Percentiles rank a stretch among this genome's conserved stretches.
These are phyloP conservation scores for Arthroderma sp. DNA, from an alignment of 2,329 filamentous ascomycete genomes.

Conservation along the genomic window DNA sequence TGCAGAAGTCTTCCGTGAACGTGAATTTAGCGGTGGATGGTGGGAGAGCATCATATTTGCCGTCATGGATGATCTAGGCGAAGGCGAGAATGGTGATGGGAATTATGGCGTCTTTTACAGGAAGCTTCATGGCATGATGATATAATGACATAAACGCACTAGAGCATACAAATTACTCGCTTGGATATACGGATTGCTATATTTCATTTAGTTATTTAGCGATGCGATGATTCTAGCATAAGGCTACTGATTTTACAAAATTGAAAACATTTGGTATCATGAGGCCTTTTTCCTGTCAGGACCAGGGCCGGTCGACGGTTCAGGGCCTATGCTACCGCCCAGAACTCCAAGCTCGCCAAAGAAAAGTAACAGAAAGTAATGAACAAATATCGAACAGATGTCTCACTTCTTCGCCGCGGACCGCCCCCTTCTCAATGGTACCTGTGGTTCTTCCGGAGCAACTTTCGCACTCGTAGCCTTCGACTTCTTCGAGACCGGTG, in stretches of 20 bases:
- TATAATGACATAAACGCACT: conserved; percentile 17
- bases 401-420: conserved; percentile 10
- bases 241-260: background rate
- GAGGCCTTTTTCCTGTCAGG: background rate
- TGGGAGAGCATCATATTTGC: conserved; percentile 56
- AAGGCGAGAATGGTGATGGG: conserved; percentile 18
- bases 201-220: background rate
- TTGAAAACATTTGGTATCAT: background rate
- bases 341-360: background rate
- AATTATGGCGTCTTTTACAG: conserved; percentile 25
- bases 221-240: background rate
- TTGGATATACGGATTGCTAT: background rate
- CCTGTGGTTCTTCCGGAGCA: background rate
- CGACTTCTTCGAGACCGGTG: background rate
- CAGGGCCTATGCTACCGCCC: background rate
- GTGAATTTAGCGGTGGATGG: conserved; percentile 53
- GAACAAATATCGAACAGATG: background rate
- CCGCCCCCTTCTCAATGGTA: conserved; percentile 12
- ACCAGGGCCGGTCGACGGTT: background rate
- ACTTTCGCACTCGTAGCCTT: background rate
- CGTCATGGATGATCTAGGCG: conserved; percentile 34
- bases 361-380: background rate
- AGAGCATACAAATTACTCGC: background rate
- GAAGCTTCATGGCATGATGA: conserved; percentile 21
- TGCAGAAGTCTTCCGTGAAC: conserved; percentile 47